These are phyloP conservation scores for Aphanomyces astaci DNA, from an alignment of 352 stramenopile species.

Conservation along the genomic window DNA sequence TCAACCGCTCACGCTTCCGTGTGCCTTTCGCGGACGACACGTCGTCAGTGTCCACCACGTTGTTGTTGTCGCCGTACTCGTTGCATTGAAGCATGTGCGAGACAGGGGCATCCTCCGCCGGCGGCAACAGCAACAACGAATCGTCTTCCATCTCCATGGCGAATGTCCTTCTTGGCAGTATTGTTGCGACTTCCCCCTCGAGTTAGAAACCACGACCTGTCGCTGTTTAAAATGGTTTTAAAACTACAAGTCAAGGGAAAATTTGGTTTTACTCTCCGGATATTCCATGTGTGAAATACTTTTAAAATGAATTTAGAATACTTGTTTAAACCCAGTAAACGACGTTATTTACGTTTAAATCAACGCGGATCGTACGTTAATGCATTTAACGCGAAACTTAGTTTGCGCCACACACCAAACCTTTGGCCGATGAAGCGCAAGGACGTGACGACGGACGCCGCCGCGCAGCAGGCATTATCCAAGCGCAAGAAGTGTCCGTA, in stretches of 20 bases:
- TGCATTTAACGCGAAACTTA: not conserved
- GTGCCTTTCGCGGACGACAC: constrained; percentile 19
- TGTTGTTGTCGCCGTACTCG: constrained; percentile 10
- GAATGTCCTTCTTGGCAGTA: constrained; percentile 1
- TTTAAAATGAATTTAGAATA: not conserved
- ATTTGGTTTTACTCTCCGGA: too few species aligned
- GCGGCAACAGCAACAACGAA: constrained; percentile 9
- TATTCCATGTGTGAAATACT: too few species aligned
- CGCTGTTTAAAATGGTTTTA: too few species aligned
- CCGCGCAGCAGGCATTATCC: constrained; percentile 13
- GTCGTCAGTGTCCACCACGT: not conserved
- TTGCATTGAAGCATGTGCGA: constrained; percentile 6
- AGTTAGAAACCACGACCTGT: constrained; percentile 11
- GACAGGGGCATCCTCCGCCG: not conserved
- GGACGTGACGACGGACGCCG: constrained; percentile 14
- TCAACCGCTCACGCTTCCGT: constrained; percentile 59
- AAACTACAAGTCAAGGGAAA: too few species aligned
- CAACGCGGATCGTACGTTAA: not conserved
- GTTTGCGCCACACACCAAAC: not conserved
- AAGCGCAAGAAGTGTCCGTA: constrained; percentile 95
- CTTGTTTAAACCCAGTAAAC: too few species aligned
- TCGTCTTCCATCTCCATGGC: constrained; percentile 18
- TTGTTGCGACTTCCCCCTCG: not conserved
- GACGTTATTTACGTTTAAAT: too few species aligned
- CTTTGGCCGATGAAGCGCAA: constrained; percentile 40